Evolutionary conservation across 2,329 filamentous ascomycete genomes (phyloP), one percentile per base, ranked within the genome.

Genomic region (Xylariaceae sp.): DNA sequence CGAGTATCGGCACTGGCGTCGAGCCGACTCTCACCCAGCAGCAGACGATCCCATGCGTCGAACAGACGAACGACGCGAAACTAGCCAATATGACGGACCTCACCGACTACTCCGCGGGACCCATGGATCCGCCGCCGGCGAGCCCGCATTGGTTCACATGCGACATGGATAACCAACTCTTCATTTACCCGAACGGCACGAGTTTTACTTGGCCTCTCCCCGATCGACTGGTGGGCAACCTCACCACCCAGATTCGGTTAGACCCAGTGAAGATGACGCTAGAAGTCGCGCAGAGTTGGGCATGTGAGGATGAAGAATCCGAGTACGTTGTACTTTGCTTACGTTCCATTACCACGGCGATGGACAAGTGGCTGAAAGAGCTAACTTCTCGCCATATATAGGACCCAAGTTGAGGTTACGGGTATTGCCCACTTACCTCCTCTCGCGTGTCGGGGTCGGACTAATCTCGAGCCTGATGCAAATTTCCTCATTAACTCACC

Each of bases 11-110:
- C 17, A 26, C 17, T 7, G 7, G 14, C 17, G 9, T 9, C 2
- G 2, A 9, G 3, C 24, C 24, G 8, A 1, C 45, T 28, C 2
- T 33, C 17, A 6, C 8, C 3, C 41, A 48, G 11, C 43, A 43
- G 34, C 43, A 48, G 36, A 21, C 36, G 2, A 21, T 46, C 11
- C 26, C 39, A 21, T 56, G 53, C 17, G 47, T 56, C 11, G 53
- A 56, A 33, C 53, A 56, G 47, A 56, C 53, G 21, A 56, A 51
- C 14, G 53, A 51, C 7, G 53, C 53, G 7, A 56, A 56, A 23
- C 26, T 56, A 11, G 46, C 53, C 19, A 56, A 56, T 41, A 46
- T 56, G 19, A 56, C 53, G n/a, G 26, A 56, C 26, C 45, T 56
- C 46, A 36, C 17, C 39, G 31, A 56, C 39, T 56, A 56, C 33